These are phyloP conservation scores for Elongisporangium undulatum DNA, from an alignment of 352 stramenopile species.

Conservation along the genomic window DNA sequence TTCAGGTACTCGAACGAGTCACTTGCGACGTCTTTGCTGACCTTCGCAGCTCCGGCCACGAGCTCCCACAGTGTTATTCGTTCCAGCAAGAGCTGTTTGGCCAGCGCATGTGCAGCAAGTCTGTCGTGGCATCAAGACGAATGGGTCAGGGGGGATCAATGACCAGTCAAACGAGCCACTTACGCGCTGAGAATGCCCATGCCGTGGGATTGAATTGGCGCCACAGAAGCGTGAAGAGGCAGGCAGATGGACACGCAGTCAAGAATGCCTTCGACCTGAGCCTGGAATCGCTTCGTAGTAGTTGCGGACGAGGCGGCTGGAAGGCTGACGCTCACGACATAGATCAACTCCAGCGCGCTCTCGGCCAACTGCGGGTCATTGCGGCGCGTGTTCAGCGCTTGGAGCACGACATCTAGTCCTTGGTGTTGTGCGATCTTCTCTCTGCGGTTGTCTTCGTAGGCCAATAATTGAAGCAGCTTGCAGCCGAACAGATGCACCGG, in stretches of 20 bases:
- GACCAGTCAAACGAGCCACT: neutral
- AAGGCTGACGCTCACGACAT: slow-evolving; percentile 47
- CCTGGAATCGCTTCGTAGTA: slow-evolving; percentile 1
- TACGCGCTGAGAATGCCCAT: slow-evolving; percentile 48
- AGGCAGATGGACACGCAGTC: slow-evolving; percentile 2
- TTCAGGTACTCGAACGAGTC: slow-evolving; percentile 39
- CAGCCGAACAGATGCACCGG: slow-evolving; percentile 43
- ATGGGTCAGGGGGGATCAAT: neutral
- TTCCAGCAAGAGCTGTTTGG: slow-evolving; percentile 18
- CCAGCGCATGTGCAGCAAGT: slow-evolving; percentile 17
- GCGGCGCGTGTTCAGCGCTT: slow-evolving; percentile 25
- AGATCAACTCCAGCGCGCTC: slow-evolving; percentile 44
- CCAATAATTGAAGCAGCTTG: slow-evolving; percentile 69
- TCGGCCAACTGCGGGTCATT: slow-evolving; percentile 32
- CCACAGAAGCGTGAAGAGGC: slow-evolving; percentile 4
- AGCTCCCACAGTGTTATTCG: slow-evolving; percentile 25
- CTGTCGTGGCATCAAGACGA: slow-evolving; percentile 1
- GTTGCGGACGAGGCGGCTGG: slow-evolving; percentile 14
- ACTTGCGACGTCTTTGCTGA: slow-evolving; percentile 14
- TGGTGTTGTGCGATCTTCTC: slow-evolving; percentile 25
- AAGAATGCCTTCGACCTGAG: slow-evolving; percentile 16
- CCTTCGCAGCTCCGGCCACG: slow-evolving; percentile 17
- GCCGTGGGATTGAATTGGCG: slow-evolving; percentile 46
- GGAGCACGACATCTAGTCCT: slow-evolving; percentile 27
- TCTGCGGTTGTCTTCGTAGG: slow-evolving; percentile 52